Evolutionary conservation across 495 filamentous ascomycete species (phyloP).

Genomic region (Aspergillus affinis): DNA sequence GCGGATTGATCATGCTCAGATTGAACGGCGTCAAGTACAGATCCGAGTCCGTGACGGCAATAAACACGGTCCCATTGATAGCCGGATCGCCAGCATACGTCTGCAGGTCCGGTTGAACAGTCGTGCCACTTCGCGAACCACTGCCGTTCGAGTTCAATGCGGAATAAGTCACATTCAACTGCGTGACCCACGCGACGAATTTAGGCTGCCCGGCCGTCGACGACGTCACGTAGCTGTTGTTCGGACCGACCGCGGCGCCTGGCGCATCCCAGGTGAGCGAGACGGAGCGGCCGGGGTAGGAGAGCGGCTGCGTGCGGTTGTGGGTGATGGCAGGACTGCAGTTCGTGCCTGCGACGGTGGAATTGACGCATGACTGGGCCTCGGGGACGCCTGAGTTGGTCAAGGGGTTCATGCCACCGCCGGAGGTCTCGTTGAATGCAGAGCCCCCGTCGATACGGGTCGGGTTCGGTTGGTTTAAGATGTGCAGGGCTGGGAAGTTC

Average conservation of each 20-base stretch:
- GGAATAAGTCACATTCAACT: conserved; percentile 84
- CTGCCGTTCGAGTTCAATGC: conserved; percentile 52
- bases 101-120: conserved; percentile 64
- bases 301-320: conserved; percentile 66
- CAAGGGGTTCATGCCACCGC: conserved; percentile 32
- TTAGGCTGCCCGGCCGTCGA: conserved; percentile 55
- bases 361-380: conserved; percentile 50
- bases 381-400: conserved; percentile 36
- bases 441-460: conserved; percentile 56
- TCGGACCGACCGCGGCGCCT: conserved; percentile 70
- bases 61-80: conserved; percentile 77
- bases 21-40: conserved; percentile 76
- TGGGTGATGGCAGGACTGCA: conserved; percentile 65
- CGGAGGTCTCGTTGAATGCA: conserved; percentile 42
- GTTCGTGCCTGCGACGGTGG: conserved; percentile 49
- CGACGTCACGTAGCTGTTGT: conserved; percentile 75
- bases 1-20: conserved; percentile 67
- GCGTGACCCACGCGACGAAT: conserved; percentile 77
- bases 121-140: conserved; percentile 28
- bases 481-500: conserved; percentile 75
- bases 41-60: conserved; percentile 72
- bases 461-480: conserved; percentile 78
- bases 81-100: conserved; percentile 66
- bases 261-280: conserved; percentile 71
- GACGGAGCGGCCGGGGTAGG: conserved; percentile 73